Conservation (phyloP, 805 yeast genomes). For the Ogataea ganodermae region DNA sequence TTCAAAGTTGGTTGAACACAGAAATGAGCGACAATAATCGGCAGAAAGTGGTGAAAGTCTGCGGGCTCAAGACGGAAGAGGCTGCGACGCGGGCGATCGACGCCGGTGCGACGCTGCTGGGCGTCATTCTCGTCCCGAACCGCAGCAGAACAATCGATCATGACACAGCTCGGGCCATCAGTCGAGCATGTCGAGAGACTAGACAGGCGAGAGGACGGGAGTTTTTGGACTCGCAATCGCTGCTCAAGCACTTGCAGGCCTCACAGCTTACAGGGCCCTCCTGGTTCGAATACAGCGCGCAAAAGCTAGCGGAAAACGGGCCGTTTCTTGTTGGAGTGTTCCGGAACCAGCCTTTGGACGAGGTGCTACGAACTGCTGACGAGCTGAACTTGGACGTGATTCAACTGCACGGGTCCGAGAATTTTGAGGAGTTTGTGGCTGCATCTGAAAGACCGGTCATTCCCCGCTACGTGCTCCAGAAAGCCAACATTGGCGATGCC, state of each 20-base stretch:
- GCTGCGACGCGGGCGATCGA: slow-evolving; percentile 74
- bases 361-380: slow-evolving; percentile 48
- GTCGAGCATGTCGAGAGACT: slow-evolving; percentile 32
- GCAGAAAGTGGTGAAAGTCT: slow-evolving; percentile 67
- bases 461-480: slow-evolving; percentile 67
- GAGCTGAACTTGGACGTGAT: slow-evolving; percentile 68
- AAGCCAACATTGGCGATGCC: slow-evolving; percentile 37
- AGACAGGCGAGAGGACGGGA: slow-evolving; percentile 22
- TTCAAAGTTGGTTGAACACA: neutral
- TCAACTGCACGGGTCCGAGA: slow-evolving; percentile 84
- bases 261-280: slow-evolving; percentile 29
- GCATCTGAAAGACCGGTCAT: slow-evolving; percentile 58
- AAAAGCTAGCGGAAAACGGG: slow-evolving; percentile 41
- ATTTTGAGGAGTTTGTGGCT: slow-evolving; percentile 47
- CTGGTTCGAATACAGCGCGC: slow-evolving; percentile 36
- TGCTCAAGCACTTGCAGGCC: slow-evolving; percentile 27
- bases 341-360: slow-evolving; percentile 72
- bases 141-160: slow-evolving; percentile 67
- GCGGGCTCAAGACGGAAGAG: slow-evolving; percentile 72
- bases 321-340: slow-evolving; percentile 89
- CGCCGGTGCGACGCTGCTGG: slow-evolving; percentile 74
- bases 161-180: slow-evolving; percentile 48
- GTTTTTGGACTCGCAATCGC: slow-evolving; percentile 27
- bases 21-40: slow-evolving; percentile 9
- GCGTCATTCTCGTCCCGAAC: slow-evolving; percentile 85